Evolutionary conservation across 495 filamentous ascomycete species (phyloP), one percentile per base, ranked within the genome.

Genomic region (Sphaerosporella brunnea): DNA sequence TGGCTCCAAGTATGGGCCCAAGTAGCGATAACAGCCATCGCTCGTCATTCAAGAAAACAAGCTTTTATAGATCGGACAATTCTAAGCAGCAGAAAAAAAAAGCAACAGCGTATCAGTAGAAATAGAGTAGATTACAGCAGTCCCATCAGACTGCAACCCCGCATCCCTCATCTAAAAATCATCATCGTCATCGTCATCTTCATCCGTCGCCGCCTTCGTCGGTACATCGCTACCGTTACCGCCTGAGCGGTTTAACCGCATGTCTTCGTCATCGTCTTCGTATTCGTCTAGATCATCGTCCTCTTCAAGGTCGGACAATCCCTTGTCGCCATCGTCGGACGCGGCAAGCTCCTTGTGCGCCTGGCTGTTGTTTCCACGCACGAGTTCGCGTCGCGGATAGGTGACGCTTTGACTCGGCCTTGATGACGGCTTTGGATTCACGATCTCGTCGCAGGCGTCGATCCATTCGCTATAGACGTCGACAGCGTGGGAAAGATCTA

Each of bases 391-490:
- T 13, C 2, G 23, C 48, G 48, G 45, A 19, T 32, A 8, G 44
- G 9, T 16, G 4, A 21, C 37, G 37, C 15, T 20, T n/a, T 18
- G 2, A 18, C 37, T 18, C 37, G n/a, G 45, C 56, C 2, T 28
- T 23, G 48, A 1, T 45, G 55, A 50, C 42, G 76, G 69, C 54
- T 80, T 79, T 28, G 76, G 69, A 54, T 80, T 79, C 11, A 79
- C 78, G 36, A 80, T 77, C 32, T 71, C 74, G 68, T 94, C 88
- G 61, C 90, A 94, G 28, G 90, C 90, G 66, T 97, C 90, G 43
- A 97, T 80, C 90, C 90, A 97, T 59, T 95, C 92, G 24, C 84
- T 83, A 60, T 96, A 97, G 13, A 97, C 88, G 57, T 97, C 90
- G 23, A 97, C 84, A 0, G 82, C 72, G 13, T 80, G 80, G 28